Evolutionary conservation across 164 flowering plant species (phyloP).

Genomic region (Protea cynaroides): DNA sequence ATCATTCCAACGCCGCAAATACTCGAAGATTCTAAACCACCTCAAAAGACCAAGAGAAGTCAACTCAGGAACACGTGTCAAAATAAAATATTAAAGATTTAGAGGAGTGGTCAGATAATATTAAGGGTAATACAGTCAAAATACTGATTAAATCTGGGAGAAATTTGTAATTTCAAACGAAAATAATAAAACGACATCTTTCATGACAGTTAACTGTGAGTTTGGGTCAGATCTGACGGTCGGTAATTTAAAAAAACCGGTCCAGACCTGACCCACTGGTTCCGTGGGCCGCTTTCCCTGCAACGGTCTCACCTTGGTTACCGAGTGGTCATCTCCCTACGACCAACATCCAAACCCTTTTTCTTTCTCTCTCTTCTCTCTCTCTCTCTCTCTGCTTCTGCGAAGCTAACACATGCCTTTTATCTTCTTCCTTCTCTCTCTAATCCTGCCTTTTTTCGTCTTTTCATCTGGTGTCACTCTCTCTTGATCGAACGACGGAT

Average conservation of each 20-base stretch:
- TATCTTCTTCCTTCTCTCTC: background rate
- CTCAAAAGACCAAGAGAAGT: no score
- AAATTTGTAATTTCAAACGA: background rate
- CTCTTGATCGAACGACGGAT: conserved; percentile 31
- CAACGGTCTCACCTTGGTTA: conserved; percentile 8
- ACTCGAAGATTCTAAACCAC: no score
- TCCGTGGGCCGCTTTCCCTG: conserved; percentile 4
- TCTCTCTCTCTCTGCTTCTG: background rate
- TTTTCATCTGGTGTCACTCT: background rate
- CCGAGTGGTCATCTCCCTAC: conserved; percentile 13
- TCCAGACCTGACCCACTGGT: conserved; percentile 10
- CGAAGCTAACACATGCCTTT: no score
- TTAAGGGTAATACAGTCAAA: background rate
- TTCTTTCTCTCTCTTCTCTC: conserved; percentile 1
- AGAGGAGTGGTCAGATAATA: background rate
- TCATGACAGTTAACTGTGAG: background rate
- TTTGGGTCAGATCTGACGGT: conserved; percentile 5
- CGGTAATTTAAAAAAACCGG: background rate
- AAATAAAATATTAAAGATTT: no score
- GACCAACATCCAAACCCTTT: conserved; percentile 3
- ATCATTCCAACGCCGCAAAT: no score
- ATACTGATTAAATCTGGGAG: background rate
- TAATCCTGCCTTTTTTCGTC: conserved; percentile 1
- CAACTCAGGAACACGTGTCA: no score
- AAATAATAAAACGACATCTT: no score